A percentile compares a stretch with the other conserved stretches of the same genome.
Evolutionary conservation across 495 filamentous ascomycete genomes (phyloP).

Genomic region (Annulohypoxylon maeteangense): DNA sequence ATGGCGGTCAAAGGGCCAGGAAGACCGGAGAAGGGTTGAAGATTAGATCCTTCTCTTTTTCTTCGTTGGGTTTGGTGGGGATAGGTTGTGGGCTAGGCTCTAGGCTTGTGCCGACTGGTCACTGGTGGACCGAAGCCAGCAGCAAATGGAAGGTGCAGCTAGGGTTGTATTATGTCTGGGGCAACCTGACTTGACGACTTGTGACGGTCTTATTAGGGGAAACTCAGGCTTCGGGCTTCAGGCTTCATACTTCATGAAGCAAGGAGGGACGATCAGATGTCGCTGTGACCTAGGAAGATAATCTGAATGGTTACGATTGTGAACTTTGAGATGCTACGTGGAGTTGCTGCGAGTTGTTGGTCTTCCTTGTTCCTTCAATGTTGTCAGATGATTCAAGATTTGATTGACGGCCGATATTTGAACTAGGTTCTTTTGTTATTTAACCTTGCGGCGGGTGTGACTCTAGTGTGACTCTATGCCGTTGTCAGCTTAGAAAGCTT

Average conservation of each 20-base stretch:
- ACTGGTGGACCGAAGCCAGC: constrained; percentile 36
- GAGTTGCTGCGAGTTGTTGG: constrained; percentile 14
- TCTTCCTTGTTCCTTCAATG: not conserved
- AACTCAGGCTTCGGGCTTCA: not conserved
- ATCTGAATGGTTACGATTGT: not conserved
- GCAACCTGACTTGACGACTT: constrained; percentile 19
- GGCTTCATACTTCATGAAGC: not conserved
- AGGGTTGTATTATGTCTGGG: constrained; percentile 23
- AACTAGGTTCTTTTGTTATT: not conserved
- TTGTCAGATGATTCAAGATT: constrained; percentile 30
- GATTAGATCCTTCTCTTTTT: constrained; percentile 37
- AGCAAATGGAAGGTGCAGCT: constrained; percentile 43
- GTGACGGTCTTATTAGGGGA: constrained; percentile 28
- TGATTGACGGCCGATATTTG: constrained; percentile 22
- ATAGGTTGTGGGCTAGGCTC: constrained; percentile 6
- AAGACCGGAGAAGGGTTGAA: constrained; percentile 8
- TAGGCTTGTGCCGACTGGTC: constrained; percentile 14
- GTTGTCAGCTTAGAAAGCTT: not conserved
- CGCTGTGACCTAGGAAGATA: not conserved
- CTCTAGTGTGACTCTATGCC: too few species aligned
- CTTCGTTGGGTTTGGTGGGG: constrained; percentile 44
- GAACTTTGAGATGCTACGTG: constrained; percentile 20
- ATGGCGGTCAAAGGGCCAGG: constrained; percentile 24
- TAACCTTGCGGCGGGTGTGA: not conserved
- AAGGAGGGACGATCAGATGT: not conserved